Evolutionary conservation across 202 grass and related monocot genomes (phyloP).

Genomic region (Panicum hallii): DNA sequence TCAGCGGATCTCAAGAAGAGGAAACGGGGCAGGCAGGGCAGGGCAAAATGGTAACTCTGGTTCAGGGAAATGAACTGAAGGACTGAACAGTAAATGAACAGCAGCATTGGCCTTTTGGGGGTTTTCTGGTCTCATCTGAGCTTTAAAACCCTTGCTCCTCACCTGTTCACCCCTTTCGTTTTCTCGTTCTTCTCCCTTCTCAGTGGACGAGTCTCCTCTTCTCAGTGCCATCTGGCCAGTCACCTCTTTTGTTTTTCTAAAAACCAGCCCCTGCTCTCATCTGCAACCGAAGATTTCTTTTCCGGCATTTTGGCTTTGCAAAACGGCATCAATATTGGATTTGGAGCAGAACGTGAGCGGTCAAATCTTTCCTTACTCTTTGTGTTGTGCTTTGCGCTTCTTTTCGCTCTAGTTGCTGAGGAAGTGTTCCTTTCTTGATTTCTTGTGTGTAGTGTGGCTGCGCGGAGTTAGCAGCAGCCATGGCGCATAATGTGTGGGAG

Average conservation of each 20-base stretch:
- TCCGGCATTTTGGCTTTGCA: slow-evolving; percentile 22
- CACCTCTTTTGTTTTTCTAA: background rate
- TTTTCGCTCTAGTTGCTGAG: slow-evolving; percentile 30
- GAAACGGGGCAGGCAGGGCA: too few relatives aligned
- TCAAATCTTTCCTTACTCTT: slow-evolving; percentile 19
- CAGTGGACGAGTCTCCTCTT: too few relatives aligned
- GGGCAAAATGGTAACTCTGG: background rate
- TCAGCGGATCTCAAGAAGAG: too few relatives aligned
- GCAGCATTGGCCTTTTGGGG: slow-evolving; percentile 1
- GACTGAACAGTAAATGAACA: background rate
- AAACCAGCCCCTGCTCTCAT: slow-evolving; percentile 5
- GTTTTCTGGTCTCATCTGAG: slow-evolving; percentile 10
- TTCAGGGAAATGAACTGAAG: background rate
- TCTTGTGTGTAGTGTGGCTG: slow-evolving; percentile 40
- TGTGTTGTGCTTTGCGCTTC: slow-evolving; percentile 9
- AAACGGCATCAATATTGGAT: slow-evolving; percentile 32
- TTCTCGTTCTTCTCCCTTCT: background rate
- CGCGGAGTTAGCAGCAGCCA: slow-evolving; percentile 32
- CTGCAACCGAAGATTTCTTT: background rate
- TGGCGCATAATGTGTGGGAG: slow-evolving; percentile 55
- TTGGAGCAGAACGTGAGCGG: slow-evolving; percentile 53
- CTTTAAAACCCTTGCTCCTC: slow-evolving; percentile 34
- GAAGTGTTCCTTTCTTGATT: slow-evolving; percentile 23
- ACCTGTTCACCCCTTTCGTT: slow-evolving; percentile 41
- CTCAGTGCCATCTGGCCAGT: slow-evolving; percentile 36